Evolutionary conservation across 2,329 filamentous ascomycete species (phyloP), one percentile per base, ranked within the genome.

Genomic region (Fusarium nelsonii): DNA sequence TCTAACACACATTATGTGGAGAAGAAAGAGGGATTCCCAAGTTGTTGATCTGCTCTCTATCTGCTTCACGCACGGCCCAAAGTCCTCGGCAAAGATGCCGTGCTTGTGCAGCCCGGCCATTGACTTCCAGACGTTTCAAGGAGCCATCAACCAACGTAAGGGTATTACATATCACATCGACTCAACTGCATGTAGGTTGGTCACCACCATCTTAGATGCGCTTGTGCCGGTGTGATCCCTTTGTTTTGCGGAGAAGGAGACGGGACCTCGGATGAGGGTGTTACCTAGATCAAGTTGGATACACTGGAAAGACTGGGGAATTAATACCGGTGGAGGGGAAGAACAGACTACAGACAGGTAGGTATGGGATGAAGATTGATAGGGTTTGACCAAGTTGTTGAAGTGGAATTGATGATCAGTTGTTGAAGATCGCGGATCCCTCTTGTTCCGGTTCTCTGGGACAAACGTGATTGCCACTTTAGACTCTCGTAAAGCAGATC

Each of bases 111-210:
- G 30, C 30, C 40, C 58, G 61, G 59, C 11, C 50, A 58, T 63
- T 45, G 61, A 58, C 20, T 45, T 63, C 61, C 61, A 63, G 12
- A 9, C 12, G 30, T 62, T 54, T 54, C 34, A 62, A 33, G 16
- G 45, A 34, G 18, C 34, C 20, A 48, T 23, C 23, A 23, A 23
- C 23, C 23, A 23, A 49, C 36, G 28, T 11, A 11, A 34, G 32
- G 28, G 36, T 14, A 49, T 63, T 63, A 49, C 50, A 58, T 18
- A 45, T 33, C 43, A 45, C 15, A 44, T 34, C 46, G 30, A 39
- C 8, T 28, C 34, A 34, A 62, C 10, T 56, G 43, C 41, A 34
- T 32, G 58, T 26, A 18, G 28, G 48, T 18, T 11, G 10, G 30
- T 30, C 8, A 30, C 55, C 12, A 9, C 3, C 57, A 63, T 55